phyloP scores from a whole-genome alignment of 257 asterid species.

The Galeopsis tetrahit region DNA sequence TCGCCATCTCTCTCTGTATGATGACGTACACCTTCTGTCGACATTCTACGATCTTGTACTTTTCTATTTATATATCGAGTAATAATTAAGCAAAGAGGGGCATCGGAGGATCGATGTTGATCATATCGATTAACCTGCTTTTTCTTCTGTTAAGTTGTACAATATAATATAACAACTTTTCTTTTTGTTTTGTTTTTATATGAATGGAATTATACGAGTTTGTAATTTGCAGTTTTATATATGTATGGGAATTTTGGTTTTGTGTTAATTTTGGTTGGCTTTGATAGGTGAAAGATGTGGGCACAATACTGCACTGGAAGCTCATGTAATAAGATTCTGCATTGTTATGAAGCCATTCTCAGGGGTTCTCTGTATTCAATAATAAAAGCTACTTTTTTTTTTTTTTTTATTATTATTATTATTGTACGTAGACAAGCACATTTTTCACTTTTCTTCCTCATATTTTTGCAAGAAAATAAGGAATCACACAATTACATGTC shows the following conservation, averaged over 20 bases:
- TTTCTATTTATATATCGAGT: conserved; percentile 27
- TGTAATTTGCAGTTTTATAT: conserved; percentile 30
- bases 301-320: conserved; percentile 75
- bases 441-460: not conserved
- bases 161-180: conserved; percentile 32
- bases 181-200: not conserved
- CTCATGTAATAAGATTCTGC: conserved; percentile 61
- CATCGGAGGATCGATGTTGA: conserved; percentile 30
- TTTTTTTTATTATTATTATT: too few relatives aligned
- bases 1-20: conserved; percentile 81
- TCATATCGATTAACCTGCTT: not conserved
- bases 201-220: conserved; percentile 31
- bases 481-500: too few relatives aligned
- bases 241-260: conserved; percentile 43
- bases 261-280: conserved; percentile 39
- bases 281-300: conserved; percentile 74
- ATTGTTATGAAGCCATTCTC: conserved; percentile 37
- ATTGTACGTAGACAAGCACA: not conserved
- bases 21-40: conserved; percentile 33
- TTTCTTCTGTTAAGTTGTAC: conserved; percentile 34
- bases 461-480: not conserved
- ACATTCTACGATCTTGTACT: conserved; percentile 44
- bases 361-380: conserved; percentile 36
- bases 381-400: not conserved
- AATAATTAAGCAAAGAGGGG: conserved; percentile 37